phyloP scores from a whole-genome alignment of 352 stramenopile species.

The Phytophthora fragariaefolia region DNA sequence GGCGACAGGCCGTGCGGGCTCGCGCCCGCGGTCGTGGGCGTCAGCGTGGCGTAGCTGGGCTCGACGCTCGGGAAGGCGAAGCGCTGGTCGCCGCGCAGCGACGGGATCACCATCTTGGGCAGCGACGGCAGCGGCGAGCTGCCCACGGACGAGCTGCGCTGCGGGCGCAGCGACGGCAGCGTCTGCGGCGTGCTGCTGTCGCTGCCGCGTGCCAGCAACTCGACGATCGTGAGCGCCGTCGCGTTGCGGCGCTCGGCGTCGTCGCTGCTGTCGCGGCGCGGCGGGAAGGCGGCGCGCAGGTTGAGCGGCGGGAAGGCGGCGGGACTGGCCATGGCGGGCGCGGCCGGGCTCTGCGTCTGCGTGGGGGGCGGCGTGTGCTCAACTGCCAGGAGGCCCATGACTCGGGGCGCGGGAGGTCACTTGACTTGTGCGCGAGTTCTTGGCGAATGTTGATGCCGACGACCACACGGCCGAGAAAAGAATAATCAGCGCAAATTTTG shows the following conservation, averaged over 20 bases:
- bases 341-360: slow-evolving; percentile 14
- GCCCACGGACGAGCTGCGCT: slow-evolving; percentile 8
- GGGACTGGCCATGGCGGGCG: slow-evolving; percentile 20
- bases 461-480: slow-evolving; percentile 21
- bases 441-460: slow-evolving; percentile 51
- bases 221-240: slow-evolving; percentile 51
- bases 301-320: slow-evolving; percentile 39
- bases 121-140: slow-evolving; percentile 39
- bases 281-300: slow-evolving; percentile 29
- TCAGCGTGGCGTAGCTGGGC: slow-evolving; percentile 7
- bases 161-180: slow-evolving; percentile 36
- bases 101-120: slow-evolving; percentile 46
- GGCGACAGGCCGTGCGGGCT: slow-evolving; percentile 25
- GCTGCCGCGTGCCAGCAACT: slow-evolving; percentile 37
- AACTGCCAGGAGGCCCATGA: slow-evolving; percentile 33
- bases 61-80: slow-evolving; percentile 26
- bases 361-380: slow-evolving; percentile 30
- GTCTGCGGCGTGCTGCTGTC: slow-evolving; percentile 10
- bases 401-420: too few species aligned
- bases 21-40: slow-evolving; percentile 16
- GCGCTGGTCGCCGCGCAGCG: slow-evolving; percentile 24
- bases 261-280: slow-evolving; percentile 29
- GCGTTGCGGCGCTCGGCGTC: slow-evolving; percentile 44
- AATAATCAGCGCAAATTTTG: slow-evolving; percentile 48
- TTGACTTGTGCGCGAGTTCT: slow-evolving; percentile 26